These are phyloP conservation scores for rapeseed (Brassica napus) DNA, from an alignment of 345 rosid genomes.

Conservation along the genomic window DNA sequence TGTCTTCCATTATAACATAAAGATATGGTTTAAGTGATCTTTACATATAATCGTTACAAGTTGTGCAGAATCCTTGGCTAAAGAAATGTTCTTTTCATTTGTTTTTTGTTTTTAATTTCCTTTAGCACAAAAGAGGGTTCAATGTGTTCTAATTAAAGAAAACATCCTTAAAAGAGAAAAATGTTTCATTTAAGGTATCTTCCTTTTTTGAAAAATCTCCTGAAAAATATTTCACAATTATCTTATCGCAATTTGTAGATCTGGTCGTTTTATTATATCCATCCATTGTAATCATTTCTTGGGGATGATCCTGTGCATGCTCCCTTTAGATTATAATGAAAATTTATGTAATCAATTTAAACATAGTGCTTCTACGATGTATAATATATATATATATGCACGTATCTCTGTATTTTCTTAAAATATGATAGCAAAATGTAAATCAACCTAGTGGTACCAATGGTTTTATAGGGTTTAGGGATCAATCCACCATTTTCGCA, in stretches of 20 bases:
- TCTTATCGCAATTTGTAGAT: conserved; percentile 20
- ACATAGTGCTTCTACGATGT: not conserved
- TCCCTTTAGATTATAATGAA: conserved; percentile 23
- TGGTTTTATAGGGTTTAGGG: not conserved
- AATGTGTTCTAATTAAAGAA: conserved; percentile 33
- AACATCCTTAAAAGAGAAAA: conserved; percentile 44
- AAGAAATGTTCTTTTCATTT: conserved; percentile 28
- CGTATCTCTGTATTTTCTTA: not conserved
- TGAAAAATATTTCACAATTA: conserved; percentile 25
- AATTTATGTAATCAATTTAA: not conserved
- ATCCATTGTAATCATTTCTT: not conserved
- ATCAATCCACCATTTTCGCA: not conserved
- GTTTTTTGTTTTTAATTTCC: not conserved
- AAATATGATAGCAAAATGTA: not conserved
- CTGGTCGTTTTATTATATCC: conserved; percentile 3
- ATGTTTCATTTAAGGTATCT: conserved; percentile 45
- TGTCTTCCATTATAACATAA: conserved; percentile 22
- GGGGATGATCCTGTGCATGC: conserved; percentile 35
- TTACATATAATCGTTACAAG: conserved; percentile 24
- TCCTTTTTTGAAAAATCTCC: conserved; percentile 23
- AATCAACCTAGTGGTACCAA: not conserved
- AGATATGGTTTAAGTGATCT: conserved; percentile 15
- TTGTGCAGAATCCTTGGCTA: conserved; percentile 28
- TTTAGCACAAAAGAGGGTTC: conserved; percentile 35
- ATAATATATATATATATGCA: not conserved